Percentiles rank a stretch among this genome's conserved stretches.
phyloP scores from a whole-genome alignment of 768 basidiomycete genomes.

The Russula griseocarnosa region DNA sequence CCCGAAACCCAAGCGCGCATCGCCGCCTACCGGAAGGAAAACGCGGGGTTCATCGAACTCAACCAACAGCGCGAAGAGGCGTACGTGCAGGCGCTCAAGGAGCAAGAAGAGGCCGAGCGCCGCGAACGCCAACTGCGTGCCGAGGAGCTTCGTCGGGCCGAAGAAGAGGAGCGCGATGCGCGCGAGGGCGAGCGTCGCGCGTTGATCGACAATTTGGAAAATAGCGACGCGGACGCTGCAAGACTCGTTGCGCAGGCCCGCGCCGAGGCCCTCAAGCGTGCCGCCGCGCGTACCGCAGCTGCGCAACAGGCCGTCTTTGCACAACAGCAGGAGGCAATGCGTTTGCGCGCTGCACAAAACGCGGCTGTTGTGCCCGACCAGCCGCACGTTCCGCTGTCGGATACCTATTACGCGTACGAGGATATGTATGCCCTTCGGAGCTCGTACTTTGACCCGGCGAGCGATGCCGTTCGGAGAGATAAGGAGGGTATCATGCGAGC shows the following conservation, averaged over 20 bases:
- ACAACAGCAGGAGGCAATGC: conserved; percentile 34
- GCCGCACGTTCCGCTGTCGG: conserved; percentile 75
- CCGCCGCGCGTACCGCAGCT: conserved; percentile 50
- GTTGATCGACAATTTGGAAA: conserved; percentile 79
- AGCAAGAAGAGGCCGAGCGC: conserved; percentile 78
- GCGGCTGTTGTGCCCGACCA: conserved; percentile 66
- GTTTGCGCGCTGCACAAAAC: conserved; percentile 62
- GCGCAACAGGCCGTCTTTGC: conserved; percentile 21
- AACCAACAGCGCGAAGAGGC: conserved; percentile 82
- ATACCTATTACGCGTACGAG: conserved; percentile 72
- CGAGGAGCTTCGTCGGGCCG: conserved; percentile 57
- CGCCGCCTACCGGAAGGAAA: conserved; percentile 69
- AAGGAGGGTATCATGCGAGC: conserved; percentile 75
- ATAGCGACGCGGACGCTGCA: conserved; percentile 64
- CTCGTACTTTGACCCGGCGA: conserved; percentile 67
- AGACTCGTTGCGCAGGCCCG: conserved; percentile 68
- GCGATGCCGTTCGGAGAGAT: conserved; percentile 73
- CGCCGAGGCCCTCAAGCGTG: conserved; percentile 59
- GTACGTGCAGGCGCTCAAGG: conserved; percentile 63
- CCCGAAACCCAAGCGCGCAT: conserved; percentile 83
- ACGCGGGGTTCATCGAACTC: conserved; percentile 75
- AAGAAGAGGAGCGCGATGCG: conserved; percentile 74
- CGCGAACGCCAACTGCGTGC: conserved; percentile 67
- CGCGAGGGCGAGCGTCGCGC: conserved; percentile 65
- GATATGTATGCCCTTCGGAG: conserved; percentile 55